Evolutionary conservation across 371 early-diverging fungal genomes (phyloP).

Genomic region (Apophysomyces elegans): DNA sequence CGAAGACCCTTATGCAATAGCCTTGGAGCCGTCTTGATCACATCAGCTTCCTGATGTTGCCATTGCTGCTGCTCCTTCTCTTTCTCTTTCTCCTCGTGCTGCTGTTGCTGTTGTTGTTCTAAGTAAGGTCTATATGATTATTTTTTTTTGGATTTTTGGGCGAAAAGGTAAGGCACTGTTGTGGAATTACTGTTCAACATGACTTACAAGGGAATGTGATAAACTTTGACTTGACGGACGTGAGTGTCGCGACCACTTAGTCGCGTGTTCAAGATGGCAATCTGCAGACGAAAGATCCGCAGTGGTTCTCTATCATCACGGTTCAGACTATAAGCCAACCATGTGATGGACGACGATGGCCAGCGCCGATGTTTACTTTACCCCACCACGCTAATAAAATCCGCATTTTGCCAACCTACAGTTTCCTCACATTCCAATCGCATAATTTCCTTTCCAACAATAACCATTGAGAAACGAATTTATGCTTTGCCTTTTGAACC

Average conservation of each 20-base stretch:
- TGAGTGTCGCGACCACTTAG: conserved; percentile 94
- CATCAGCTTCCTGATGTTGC: background rate
- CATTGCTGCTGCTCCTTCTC: conserved; percentile 4
- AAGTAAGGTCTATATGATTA: background rate
- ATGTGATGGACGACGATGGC: conserved; percentile 14
- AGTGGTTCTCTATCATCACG: conserved; percentile 50
- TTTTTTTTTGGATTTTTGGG: background rate
- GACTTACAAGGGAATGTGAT: conserved; percentile 56
- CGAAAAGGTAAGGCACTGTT: background rate
- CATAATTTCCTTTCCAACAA: conserved; percentile 46
- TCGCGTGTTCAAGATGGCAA: conserved; percentile 85
- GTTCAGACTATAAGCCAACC: background rate
- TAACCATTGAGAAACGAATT: background rate
- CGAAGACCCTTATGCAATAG: conserved; percentile 18
- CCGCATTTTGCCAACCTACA: conserved; percentile 74
- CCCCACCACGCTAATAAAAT: conserved; percentile 59
- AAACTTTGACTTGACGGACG: conserved; percentile 79
- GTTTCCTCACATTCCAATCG: conserved; percentile 67
- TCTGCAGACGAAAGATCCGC: conserved; percentile 67
- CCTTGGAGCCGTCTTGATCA: background rate
- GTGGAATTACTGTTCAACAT: background rate
- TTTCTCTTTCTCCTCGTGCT: background rate
- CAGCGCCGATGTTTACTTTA: conserved; percentile 21
- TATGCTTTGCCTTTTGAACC: background rate
- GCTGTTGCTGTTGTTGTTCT: background rate